These are phyloP conservation scores for Fusarium sp. DNA, from an alignment of 2,329 filamentous ascomycete genomes.

Conservation along the genomic window DNA sequence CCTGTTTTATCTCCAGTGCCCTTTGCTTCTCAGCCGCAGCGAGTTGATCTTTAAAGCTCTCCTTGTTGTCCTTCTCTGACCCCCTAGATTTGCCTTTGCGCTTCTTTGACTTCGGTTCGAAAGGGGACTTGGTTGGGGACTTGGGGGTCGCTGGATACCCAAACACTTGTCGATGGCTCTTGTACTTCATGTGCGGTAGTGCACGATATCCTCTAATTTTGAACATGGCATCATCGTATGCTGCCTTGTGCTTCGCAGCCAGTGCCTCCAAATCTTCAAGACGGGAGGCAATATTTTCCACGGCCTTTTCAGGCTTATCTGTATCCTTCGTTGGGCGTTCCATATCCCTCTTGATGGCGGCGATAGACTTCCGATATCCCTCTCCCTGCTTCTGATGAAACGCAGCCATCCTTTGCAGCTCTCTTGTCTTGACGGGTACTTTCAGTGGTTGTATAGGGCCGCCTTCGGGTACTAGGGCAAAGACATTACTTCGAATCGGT, in stretches of 20 bases:
- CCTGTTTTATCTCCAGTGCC: conserved; percentile 2
- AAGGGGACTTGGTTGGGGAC: conserved; percentile 26
- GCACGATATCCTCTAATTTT: conserved; percentile 40
- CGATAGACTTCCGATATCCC: conserved; percentile 40
- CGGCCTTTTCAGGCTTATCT: background rate
- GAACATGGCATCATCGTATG: conserved; percentile 41
- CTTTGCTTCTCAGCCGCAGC: conserved; percentile 14
- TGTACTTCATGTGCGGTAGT: conserved; percentile 42
- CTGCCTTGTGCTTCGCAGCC: conserved; percentile 37
- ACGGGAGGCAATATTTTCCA: conserved; percentile 10
- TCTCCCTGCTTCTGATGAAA: conserved; percentile 45
- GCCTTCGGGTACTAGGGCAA: conserved; percentile 28
- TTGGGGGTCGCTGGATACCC: conserved; percentile 35
- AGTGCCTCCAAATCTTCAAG: conserved; percentile 38
- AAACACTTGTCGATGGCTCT: conserved; percentile 42
- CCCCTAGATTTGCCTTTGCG: background rate
- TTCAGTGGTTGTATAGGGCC: conserved; percentile 20
- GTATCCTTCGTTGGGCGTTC: background rate
- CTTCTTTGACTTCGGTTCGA: background rate
- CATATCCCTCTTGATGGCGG: conserved; percentile 24
- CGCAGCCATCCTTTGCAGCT: conserved; percentile 41
- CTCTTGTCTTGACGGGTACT: conserved; percentile 35
- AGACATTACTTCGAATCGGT: conserved; percentile 38
- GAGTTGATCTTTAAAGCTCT: conserved; percentile 11
- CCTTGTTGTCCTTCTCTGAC: conserved; percentile 3